These are phyloP conservation scores for Echeveria elegans DNA, from an alignment of 164 flowering plant genomes.

Conservation along the genomic window DNA sequence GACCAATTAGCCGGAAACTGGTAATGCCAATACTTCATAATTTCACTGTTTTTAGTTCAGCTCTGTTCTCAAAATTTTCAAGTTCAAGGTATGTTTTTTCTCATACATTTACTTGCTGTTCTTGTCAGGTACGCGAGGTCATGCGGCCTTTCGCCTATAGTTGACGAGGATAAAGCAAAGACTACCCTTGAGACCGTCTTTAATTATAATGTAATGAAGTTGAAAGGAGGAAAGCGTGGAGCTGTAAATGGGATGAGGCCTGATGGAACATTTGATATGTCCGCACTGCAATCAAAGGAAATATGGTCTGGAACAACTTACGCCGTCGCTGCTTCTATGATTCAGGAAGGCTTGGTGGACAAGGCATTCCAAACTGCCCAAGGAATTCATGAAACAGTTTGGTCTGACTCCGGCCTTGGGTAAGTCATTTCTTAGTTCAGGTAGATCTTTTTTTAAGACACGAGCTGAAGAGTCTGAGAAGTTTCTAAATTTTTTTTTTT, in stretches of 20 bases:
- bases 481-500: too few species aligned
- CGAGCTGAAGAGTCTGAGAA: too few species aligned
- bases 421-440: conserved; percentile 30
- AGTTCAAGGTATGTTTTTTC: too few species aligned
- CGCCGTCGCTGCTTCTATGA: conserved; percentile 80
- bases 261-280: conserved; percentile 62
- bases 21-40: conserved; percentile 19
- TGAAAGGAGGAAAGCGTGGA: conserved; percentile 69
- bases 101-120: too few species aligned
- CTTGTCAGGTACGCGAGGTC: conserved; percentile 79
- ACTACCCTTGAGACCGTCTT: conserved; percentile 60
- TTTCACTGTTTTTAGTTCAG: too few species aligned
- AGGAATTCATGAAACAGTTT: conserved; percentile 67
- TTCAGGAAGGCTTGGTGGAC: conserved; percentile 67
- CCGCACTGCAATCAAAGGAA: conserved; percentile 82
- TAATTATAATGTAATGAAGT: conserved; percentile 62
- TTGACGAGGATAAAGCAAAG: conserved; percentile 52
- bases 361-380: conserved; percentile 63
- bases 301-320: conserved; percentile 93
- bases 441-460: not conserved
- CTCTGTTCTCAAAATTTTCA: too few species aligned
- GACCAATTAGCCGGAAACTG: conserved; percentile 98
- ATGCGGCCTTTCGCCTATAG: conserved; percentile 70
- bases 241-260: conserved; percentile 91
- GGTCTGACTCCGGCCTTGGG: conserved; percentile 84